Base-by-base conservation (phyloP, 2,329 filamentous ascomycete genomes). In the Trichoderma endophyticum region DNA sequence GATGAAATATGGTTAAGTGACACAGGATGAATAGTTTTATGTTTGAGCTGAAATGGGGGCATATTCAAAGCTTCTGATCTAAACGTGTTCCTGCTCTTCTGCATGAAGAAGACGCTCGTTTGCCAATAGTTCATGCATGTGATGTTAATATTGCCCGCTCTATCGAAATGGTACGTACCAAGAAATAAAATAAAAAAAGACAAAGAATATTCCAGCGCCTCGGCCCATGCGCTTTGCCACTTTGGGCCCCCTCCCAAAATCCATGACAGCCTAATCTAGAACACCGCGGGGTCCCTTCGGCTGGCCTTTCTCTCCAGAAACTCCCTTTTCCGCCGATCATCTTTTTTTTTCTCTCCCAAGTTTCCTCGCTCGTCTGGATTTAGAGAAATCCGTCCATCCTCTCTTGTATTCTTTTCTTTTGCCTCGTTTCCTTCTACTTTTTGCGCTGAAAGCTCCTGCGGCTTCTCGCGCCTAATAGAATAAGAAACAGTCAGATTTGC, bases 161-260 rank as follows among this genome's bases (percentile, higher is more conserved):
- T 14, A 15, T 63, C 36, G 60, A 56, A 21, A 21, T 8, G n/a
- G 51, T 43, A 26, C 34, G n/a, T 30, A 65, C 24, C 30, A 54
- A 7, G 15, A 70, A 15, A 54, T 18, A 39, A 69, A 32, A 7
- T 24, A 34, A 68, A 15, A 48, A 21, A 51, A 39, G 43, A 21
- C 43, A 8, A 64, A 54, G 48, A 71, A 71, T 30, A 63, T 65
- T 65, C 48, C 39, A 70, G 60, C 59, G n/a, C 30, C 66, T 43
- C 66, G 15, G 39, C 36, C 9, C 28, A 26, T 24, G 48, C 69
- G 69, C 69, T 61, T 70, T 70, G 56, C 66, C 66, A 36, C 57
- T 36, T 70, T 32, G 15, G 57, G 66, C 21, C 66, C 56, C 34
- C 54, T 28, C 60, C 32, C 18, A 54, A 57, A 68, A 59, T 28